phyloP scores from a whole-genome alignment of 139 green algal genomes.

The Zygnema cylindricum region DNA sequence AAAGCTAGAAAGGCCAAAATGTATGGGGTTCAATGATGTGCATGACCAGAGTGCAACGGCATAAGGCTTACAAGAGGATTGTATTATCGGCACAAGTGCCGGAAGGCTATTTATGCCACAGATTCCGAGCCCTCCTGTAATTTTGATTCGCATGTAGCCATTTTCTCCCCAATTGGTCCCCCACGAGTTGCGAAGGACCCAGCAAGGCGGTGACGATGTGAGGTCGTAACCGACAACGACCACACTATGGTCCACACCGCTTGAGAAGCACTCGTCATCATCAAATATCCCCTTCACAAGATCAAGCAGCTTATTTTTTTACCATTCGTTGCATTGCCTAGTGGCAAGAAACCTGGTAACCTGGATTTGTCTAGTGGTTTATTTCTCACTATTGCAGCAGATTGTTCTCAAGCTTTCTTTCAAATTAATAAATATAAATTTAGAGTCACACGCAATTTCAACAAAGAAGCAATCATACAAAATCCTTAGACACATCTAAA shows the following conservation, averaged over 20 bases:
- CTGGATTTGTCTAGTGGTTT: too few relatives aligned
- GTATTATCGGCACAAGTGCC: background rate
- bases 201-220: background rate
- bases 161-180: background rate
- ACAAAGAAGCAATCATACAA: too few relatives aligned
- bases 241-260: background rate
- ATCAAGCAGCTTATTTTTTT: too few relatives aligned
- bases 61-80: background rate
- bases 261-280: background rate
- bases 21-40: background rate
- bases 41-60: background rate
- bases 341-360: too few relatives aligned
- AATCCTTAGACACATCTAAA: too few relatives aligned
- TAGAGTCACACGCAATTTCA: background rate
- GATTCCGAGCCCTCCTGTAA: background rate
- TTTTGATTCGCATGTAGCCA: slow-evolving; percentile 4
- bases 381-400: background rate
- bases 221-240: background rate
- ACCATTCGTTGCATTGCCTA: too few relatives aligned
- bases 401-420: background rate
- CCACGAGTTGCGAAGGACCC: slow-evolving; percentile 10
- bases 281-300: background rate
- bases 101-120: background rate
- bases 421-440: too few relatives aligned
- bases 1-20: too few relatives aligned